Conservation (phyloP, 345 rosid genomes). For the Dimocarpus longan region DNA sequence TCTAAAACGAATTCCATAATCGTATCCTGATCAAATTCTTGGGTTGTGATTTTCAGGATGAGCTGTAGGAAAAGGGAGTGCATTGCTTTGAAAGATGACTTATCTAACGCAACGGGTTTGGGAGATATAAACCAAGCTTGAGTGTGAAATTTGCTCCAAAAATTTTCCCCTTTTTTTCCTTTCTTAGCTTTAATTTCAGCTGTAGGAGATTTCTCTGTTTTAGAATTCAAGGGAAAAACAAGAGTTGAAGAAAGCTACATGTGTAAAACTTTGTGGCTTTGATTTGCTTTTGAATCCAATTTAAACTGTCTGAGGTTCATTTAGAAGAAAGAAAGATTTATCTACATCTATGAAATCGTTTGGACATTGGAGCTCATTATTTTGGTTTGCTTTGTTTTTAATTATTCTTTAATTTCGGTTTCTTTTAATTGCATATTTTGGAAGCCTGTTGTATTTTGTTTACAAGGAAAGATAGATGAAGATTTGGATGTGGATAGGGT, state of each 20-base stretch:
- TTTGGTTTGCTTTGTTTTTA: too few relatives aligned
- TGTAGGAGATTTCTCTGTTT: slow-evolving; percentile 14
- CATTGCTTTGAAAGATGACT: background rate
- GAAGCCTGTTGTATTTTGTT: too few relatives aligned
- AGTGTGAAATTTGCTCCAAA: slow-evolving; percentile 9
- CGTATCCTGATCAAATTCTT: background rate
- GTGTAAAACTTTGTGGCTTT: background rate
- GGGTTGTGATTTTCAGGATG: slow-evolving; percentile 54
- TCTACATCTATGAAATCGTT: slow-evolving; percentile 14
- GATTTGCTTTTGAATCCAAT: background rate
- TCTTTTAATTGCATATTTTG: too few relatives aligned
- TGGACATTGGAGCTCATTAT: background rate
- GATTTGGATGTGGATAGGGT: too few relatives aligned
- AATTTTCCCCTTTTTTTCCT: background rate
- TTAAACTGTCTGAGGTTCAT: background rate
- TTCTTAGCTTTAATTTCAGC: slow-evolving; percentile 1
- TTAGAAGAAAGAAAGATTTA: background rate
- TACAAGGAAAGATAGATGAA: too few relatives aligned
- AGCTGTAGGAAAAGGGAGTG: slow-evolving; percentile 53
- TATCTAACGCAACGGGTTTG: background rate
- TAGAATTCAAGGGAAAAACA: background rate
- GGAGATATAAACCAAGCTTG: background rate
- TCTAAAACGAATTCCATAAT: background rate
- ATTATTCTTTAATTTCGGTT: too few relatives aligned
- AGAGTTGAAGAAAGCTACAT: slow-evolving; percentile 16